Evolutionary conservation across 2,329 filamentous ascomycete genomes (phyloP).

Genomic region (Xylariomycetidae sp.): DNA sequence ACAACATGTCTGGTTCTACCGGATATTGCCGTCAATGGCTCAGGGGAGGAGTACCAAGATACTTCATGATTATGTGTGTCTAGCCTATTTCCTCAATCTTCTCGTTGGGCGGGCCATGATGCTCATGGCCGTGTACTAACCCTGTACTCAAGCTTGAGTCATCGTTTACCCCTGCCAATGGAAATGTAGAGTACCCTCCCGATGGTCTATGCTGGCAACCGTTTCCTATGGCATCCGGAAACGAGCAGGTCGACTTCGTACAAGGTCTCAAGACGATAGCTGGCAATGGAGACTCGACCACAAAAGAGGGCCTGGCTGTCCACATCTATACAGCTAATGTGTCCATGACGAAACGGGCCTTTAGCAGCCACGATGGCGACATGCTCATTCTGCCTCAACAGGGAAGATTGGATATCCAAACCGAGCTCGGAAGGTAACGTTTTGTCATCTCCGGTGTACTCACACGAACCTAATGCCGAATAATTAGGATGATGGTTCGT

Average conservation of each 20-base stretch:
- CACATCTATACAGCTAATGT: conserved; percentile 44
- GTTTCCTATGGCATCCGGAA: conserved; percentile 23
- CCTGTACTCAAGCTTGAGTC: conserved; percentile 14
- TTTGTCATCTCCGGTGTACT: no score
- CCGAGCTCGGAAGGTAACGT: conserved; percentile 51
- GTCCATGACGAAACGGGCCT: conserved; percentile 40
- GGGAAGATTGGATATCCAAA: conserved; percentile 60
- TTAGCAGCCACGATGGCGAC: conserved; percentile 57
- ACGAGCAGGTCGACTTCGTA: conserved; percentile 37
- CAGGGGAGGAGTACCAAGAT: conserved; percentile 9
- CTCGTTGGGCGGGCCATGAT: neutral
- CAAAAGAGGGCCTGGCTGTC: conserved; percentile 42
- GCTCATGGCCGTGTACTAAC: neutral
- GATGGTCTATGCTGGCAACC: conserved; percentile 38
- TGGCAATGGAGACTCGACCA: conserved; percentile 46
- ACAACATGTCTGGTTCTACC: conserved; percentile 28
- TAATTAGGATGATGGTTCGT: conserved; percentile 44
- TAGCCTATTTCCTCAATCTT: no score
- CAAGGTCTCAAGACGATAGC: conserved; percentile 44
- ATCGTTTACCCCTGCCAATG: conserved; percentile 36
- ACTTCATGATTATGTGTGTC: conserved; percentile 8
- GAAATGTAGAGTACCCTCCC: conserved; percentile 32
- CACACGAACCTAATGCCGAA: no score
- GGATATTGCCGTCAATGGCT: conserved; percentile 25
- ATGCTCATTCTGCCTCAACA: conserved; percentile 60